Evolutionary conservation across 2,329 filamentous ascomycete species (phyloP).

Genomic region (Stagonosporopsis cucurbitacearum): DNA sequence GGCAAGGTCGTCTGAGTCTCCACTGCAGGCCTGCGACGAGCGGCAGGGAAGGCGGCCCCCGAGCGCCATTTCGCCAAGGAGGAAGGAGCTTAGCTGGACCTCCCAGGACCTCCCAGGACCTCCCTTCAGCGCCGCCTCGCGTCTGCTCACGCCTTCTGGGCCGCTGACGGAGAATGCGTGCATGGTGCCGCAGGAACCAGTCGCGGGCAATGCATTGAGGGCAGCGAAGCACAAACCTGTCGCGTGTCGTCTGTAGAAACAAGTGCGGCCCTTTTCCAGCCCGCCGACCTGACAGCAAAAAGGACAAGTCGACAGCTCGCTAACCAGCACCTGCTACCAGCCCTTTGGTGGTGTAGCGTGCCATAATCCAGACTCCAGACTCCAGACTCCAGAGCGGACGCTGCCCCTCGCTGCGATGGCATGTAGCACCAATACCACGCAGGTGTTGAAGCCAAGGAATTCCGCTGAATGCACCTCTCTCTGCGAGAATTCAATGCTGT

Average conservation of each 20-base stretch:
- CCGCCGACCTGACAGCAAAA: constrained; percentile 4
- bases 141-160: background rate
- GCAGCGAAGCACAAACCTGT: constrained; percentile 5
- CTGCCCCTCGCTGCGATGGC: constrained; percentile 15
- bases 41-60: background rate
- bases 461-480: constrained; percentile 8
- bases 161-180: constrained; percentile 6
- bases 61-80: constrained; percentile 10
- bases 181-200: constrained; percentile 10
- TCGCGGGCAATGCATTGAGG: background rate
- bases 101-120: no score
- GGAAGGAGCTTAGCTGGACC: constrained; percentile 19
- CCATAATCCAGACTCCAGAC: no score
- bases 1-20: constrained; percentile 3
- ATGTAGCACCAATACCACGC: constrained; percentile 18
- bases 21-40: constrained; percentile 17
- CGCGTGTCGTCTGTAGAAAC: constrained; percentile 1
- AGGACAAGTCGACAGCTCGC: constrained; percentile 1
- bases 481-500: background rate
- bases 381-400: background rate
- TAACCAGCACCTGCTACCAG: background rate
- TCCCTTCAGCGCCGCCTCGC: constrained; percentile 7
- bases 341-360: background rate
- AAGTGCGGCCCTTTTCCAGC: background rate
- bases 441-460: constrained; percentile 15